A percentile compares a stretch with the other conserved stretches of the same genome.
phyloP scores from a whole-genome alignment of 2,329 filamentous ascomycete genomes.

The Escovopsis sp. region DNA sequence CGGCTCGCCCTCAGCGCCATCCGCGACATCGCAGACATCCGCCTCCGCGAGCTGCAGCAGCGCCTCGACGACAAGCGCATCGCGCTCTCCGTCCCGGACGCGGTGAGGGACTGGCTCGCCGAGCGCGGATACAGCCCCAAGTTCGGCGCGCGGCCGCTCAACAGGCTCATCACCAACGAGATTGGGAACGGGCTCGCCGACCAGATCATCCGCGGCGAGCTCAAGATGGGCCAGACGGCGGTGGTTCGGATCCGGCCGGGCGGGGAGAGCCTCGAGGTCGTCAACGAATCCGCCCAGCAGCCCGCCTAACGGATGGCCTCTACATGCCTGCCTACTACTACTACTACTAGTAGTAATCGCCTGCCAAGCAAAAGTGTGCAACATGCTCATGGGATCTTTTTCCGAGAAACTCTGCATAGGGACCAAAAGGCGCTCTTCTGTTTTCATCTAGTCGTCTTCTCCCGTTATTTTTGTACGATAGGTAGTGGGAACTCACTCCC shows the following conservation, averaged over 20 bases:
- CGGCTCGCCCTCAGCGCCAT: constrained; percentile 64
- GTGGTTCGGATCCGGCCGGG: constrained; percentile 52
- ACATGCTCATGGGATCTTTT: too few relatives aligned
- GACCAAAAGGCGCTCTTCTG: too few relatives aligned
- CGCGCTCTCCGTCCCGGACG: constrained; percentile 50
- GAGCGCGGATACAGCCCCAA: constrained; percentile 81
- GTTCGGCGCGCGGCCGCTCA: constrained; percentile 81
- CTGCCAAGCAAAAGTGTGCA: too few relatives aligned
- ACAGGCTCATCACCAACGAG: constrained; percentile 77
- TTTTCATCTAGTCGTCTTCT: too few relatives aligned
- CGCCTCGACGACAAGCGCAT: constrained; percentile 79
- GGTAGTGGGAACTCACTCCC: constrained; percentile 2
- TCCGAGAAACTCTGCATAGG: too few relatives aligned
- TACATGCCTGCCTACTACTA: too few relatives aligned
- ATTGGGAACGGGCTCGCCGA: constrained; percentile 82
- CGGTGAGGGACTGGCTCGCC: constrained; percentile 74
- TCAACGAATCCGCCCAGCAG: constrained; percentile 10
- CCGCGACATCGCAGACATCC: constrained; percentile 85
- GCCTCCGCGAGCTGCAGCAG: constrained; percentile 67
- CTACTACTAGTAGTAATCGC: too few relatives aligned
- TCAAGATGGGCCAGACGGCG: constrained; percentile 62
- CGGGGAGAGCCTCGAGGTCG: constrained; percentile 40
- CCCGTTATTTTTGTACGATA: constrained; percentile 2
- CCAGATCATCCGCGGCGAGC: constrained; percentile 73
- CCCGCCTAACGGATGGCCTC: too few relatives aligned